phyloP scores from a whole-genome alignment of 2,329 filamentous ascomycete species.

The Blastomyces parvus region DNA sequence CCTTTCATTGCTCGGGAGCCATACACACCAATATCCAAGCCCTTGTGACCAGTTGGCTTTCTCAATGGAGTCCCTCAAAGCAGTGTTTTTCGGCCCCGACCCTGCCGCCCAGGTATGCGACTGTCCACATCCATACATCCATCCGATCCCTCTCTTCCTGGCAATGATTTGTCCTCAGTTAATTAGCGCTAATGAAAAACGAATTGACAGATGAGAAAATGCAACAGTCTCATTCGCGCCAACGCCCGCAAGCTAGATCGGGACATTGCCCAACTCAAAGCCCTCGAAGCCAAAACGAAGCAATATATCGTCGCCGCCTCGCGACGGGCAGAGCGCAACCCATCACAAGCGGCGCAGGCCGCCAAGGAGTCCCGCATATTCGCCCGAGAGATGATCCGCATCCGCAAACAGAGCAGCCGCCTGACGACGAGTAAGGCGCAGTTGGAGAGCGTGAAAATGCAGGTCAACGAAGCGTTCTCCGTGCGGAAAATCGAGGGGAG shows the following conservation, averaged over 20 bases:
- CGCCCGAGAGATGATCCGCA: slow-evolving; percentile 74
- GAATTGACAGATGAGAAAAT: slow-evolving; percentile 71
- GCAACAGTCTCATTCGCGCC: slow-evolving; percentile 76
- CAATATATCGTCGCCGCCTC: slow-evolving; percentile 75
- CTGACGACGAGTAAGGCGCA: slow-evolving; percentile 84
- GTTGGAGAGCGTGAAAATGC: slow-evolving; percentile 87
- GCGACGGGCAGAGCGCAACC: slow-evolving; percentile 69
- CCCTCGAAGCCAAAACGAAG: slow-evolving; percentile 74
- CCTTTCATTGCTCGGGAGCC: neutral
- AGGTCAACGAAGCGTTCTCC: slow-evolving; percentile 92
- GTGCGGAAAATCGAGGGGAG: slow-evolving; percentile 92
- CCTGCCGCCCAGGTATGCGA: slow-evolving; percentile 74
- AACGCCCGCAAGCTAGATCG: slow-evolving; percentile 93
- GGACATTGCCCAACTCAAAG: slow-evolving; percentile 70
- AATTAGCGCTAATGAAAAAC: neutral
- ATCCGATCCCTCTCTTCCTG: neutral
- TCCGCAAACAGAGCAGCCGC: slow-evolving; percentile 64
- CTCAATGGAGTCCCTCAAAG: slow-evolving; percentile 75
- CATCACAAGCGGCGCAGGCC: slow-evolving; percentile 68
- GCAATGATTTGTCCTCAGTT: neutral
- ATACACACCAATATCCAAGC: neutral
- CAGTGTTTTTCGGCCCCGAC: slow-evolving; percentile 84
- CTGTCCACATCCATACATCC: slow-evolving; percentile 4
- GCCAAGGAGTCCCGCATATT: slow-evolving; percentile 76
- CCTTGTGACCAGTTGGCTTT: neutral